Evolutionary conservation across 768 basidiomycete species (phyloP).

Genomic region (Naganishia antarctica): DNA sequence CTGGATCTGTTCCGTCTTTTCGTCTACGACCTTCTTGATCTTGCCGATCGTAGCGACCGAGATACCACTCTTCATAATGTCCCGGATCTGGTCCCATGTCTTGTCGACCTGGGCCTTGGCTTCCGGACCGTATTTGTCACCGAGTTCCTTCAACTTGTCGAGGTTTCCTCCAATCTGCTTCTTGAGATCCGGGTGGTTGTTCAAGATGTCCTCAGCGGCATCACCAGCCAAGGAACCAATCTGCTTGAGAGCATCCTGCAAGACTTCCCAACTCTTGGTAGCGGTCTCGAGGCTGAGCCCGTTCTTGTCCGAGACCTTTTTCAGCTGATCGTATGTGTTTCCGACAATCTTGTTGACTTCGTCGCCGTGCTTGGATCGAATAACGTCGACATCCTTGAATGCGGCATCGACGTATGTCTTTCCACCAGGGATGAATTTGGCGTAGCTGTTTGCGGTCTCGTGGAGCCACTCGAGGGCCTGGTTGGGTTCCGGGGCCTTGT

Average conservation of each 20-base stretch:
- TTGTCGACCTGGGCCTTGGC: slow-evolving; percentile 31
- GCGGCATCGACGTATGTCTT: slow-evolving; percentile 21
- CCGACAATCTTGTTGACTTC: slow-evolving; percentile 29
- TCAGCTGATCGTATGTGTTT: slow-evolving; percentile 15
- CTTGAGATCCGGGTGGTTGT: slow-evolving; percentile 23
- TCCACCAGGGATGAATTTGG: slow-evolving; percentile 25
- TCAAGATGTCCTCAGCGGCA: slow-evolving; percentile 19
- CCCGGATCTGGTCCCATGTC: slow-evolving; percentile 22
- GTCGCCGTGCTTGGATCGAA: slow-evolving; percentile 24
- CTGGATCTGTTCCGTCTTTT: slow-evolving; percentile 19
- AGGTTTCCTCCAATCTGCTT: slow-evolving; percentile 24
- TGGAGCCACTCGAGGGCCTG: slow-evolving; percentile 22
- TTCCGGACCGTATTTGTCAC: slow-evolving; percentile 27
- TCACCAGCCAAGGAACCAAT: slow-evolving; percentile 26
- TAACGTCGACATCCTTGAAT: slow-evolving; percentile 25
- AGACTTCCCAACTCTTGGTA: slow-evolving; percentile 22
- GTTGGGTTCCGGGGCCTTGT: slow-evolving; percentile 26
- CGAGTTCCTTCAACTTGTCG: slow-evolving; percentile 26
- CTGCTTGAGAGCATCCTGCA: slow-evolving; percentile 23
- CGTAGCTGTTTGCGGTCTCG: slow-evolving; percentile 16
- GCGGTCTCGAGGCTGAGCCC: slow-evolving; percentile 23
- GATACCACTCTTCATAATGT: slow-evolving; percentile 56
- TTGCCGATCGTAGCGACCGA: slow-evolving; percentile 64
- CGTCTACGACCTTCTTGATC: slow-evolving; percentile 52
- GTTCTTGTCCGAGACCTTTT: slow-evolving; percentile 24